phyloP scores from a whole-genome alignment of 148 eudicot species.

The Rhododendron henanense region DNA sequence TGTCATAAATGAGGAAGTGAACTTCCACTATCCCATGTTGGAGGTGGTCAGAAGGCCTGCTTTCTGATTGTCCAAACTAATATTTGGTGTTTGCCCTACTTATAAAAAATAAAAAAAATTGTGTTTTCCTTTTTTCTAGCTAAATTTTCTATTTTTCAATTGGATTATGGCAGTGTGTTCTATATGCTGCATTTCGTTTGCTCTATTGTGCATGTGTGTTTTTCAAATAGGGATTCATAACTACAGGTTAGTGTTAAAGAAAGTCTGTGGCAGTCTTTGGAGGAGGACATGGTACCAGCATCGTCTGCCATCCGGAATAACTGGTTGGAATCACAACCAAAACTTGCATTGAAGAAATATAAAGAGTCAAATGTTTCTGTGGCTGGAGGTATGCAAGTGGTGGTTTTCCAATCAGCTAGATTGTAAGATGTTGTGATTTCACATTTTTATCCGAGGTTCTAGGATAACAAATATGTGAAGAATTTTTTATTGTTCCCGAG shows the following conservation, averaged over 20 bases:
- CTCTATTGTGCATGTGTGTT: background rate
- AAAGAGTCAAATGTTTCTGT: slow-evolving; percentile 75
- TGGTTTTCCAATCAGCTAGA: background rate
- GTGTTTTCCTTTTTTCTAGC: background rate
- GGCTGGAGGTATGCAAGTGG: slow-evolving; percentile 82
- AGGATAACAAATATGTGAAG: background rate
- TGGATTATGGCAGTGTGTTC: background rate
- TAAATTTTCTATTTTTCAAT: background rate
- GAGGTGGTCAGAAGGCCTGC: background rate
- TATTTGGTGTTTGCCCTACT: background rate
- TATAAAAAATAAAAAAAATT: too few species aligned
- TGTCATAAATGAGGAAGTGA: background rate
- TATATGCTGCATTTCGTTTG: background rate
- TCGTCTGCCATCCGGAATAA: slow-evolving; percentile 51
- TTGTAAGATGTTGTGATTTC: background rate
- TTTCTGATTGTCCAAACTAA: background rate
- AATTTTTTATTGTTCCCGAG: background rate
- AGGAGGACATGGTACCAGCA: slow-evolving; percentile 83
- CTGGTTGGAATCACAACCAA: slow-evolving; percentile 87
- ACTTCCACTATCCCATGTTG: background rate
- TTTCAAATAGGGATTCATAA: background rate
- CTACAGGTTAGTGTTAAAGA: slow-evolving; percentile 64
- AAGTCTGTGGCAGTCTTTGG: slow-evolving; percentile 75
- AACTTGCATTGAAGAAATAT: slow-evolving; percentile 48
- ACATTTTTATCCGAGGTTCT: background rate